Evolutionary conservation across 139 green algal genomes (phyloP).

Genomic region (Chloropicon primus): DNA sequence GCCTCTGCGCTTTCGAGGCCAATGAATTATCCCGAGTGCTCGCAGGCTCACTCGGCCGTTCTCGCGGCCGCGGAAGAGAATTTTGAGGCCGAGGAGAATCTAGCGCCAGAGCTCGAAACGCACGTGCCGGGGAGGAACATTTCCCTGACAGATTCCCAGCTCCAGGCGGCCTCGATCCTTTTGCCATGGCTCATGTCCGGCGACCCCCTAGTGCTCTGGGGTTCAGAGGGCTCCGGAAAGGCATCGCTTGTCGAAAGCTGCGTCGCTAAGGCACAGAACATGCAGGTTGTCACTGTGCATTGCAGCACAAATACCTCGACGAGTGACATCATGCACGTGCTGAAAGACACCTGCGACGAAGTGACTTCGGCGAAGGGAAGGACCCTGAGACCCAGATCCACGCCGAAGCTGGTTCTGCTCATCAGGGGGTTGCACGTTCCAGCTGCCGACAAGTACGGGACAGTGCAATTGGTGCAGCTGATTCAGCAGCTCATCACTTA

Average conservation of each 20-base stretch:
- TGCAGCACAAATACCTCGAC: conserved; percentile 62
- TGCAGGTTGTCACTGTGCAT: conserved; percentile 37
- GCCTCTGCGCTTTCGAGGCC: neutral
- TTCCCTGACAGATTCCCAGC: neutral
- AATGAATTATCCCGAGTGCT: neutral
- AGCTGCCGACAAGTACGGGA: conserved; percentile 66
- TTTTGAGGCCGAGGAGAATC: neutral
- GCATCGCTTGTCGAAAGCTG: conserved; percentile 39
- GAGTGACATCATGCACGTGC: conserved; percentile 54
- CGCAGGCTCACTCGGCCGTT: neutral
- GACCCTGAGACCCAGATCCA: neutral
- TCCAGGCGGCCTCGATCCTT: neutral
- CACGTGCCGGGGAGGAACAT: neutral
- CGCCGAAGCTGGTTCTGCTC: neutral
- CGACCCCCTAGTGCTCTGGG: conserved; percentile 48
- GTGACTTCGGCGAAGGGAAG: neutral
- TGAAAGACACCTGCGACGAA: conserved; percentile 22
- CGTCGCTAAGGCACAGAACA: conserved; percentile 1
- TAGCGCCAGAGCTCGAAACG: neutral
- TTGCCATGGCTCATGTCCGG: conserved; percentile 42
- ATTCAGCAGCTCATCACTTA: conserved; percentile 69
- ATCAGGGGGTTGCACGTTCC: conserved; percentile 25
- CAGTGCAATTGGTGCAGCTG: conserved; percentile 57
- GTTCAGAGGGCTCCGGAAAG: conserved; percentile 61
- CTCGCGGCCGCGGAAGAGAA: neutral